Evolutionary conservation across 768 basidiomycete genomes (phyloP), one percentile per base, ranked within the genome.

Genomic region (Fibroporia radiculosa): DNA sequence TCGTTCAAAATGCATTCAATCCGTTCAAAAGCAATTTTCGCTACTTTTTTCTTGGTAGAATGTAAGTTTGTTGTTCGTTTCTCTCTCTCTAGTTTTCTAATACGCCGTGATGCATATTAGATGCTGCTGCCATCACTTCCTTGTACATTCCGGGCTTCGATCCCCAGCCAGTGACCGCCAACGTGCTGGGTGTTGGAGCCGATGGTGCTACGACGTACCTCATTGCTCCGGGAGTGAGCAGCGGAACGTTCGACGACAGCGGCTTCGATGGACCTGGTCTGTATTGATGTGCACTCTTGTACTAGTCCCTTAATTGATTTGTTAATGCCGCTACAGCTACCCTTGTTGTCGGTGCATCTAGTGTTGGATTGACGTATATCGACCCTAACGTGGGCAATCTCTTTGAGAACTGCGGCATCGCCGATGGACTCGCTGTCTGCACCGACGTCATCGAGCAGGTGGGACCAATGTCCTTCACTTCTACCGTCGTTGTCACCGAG

Each of bases 131-230:
- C 3, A 56, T 64, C 45, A 66, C 63, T 0, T 69, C 73, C n/a
- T 54, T 73, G 29, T 71, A 63, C 47, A 61, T 76, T 43, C 73
- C 71, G 1, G 70, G 64, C 24, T 70, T 72, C 42, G 67, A 74
- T 45, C 63, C 66, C 14, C 69, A 69, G 54, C 67, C 69, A 7
- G 48, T 73, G 32, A 66, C 68, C 41, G 72, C 66, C 33, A 60
- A 65, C 48, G 55, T 64, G 29, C 31, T 72, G n/a, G 71, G 72
- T 8, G 66, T 68, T 14, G 72, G 66, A 5, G 35, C 55, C 12
- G 57, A 67, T 45, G 69, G 71, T 16, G 56, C 59, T 35, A 73
- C 73, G 12, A 73, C 73, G 14, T 75, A 65, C 58, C 57, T 52
- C 16, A 44, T 73, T 35, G 53, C 63, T 4, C 61, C 66, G 29